A percentile compares a stretch with the other conserved stretches of the same genome.
phyloP scores from a whole-genome alignment of 2,329 filamentous ascomycete genomes.

The Alternaria postmessia region DNA sequence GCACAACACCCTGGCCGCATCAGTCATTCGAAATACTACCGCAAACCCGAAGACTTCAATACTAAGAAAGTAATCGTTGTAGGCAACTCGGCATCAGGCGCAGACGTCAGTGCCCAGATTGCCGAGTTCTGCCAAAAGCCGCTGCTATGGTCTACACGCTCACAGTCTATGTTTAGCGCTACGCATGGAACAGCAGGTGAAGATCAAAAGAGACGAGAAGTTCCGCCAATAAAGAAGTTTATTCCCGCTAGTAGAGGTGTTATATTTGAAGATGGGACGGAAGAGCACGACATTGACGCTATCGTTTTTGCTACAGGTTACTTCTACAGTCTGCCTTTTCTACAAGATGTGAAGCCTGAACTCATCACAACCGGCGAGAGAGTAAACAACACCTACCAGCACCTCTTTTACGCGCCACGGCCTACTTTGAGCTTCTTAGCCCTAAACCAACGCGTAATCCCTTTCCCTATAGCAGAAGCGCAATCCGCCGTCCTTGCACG shows the following conservation, averaged over 20 bases:
- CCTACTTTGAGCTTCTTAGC: conserved; percentile 81
- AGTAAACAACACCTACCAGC: conserved; percentile 77
- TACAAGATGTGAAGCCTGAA: conserved; percentile 62
- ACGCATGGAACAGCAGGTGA: conserved; percentile 22
- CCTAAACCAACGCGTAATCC: conserved; percentile 84
- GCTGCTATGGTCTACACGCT: conserved; percentile 59
- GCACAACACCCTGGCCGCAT: conserved; percentile 50
- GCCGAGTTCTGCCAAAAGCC: conserved; percentile 65
- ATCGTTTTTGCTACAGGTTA: conserved; percentile 92
- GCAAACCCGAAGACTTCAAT: conserved; percentile 68
- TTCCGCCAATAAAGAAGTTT: conserved; percentile 63
- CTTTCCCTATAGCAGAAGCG: conserved; percentile 80
- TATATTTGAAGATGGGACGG: conserved; percentile 69
- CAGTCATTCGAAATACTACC: conserved; percentile 76
- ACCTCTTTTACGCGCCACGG: conserved; percentile 77
- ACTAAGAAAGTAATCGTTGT: conserved; percentile 80
- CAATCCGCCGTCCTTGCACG: conserved; percentile 81
- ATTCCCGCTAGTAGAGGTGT: conserved; percentile 67
- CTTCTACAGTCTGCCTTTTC: conserved; percentile 82
- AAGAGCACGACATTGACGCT: conserved; percentile 74
- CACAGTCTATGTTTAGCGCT: conserved; percentile 21
- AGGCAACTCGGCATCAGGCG: conserved; percentile 82
- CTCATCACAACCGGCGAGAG: conserved; percentile 74
- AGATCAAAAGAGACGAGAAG: conserved; percentile 61
- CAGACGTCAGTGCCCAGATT: conserved; percentile 85